A percentile compares a stretch with the other conserved stretches of the same genome.
phyloP scores from a whole-genome alignment of 371 early-diverging fungal species.

The Mortierella sp. region DNA sequence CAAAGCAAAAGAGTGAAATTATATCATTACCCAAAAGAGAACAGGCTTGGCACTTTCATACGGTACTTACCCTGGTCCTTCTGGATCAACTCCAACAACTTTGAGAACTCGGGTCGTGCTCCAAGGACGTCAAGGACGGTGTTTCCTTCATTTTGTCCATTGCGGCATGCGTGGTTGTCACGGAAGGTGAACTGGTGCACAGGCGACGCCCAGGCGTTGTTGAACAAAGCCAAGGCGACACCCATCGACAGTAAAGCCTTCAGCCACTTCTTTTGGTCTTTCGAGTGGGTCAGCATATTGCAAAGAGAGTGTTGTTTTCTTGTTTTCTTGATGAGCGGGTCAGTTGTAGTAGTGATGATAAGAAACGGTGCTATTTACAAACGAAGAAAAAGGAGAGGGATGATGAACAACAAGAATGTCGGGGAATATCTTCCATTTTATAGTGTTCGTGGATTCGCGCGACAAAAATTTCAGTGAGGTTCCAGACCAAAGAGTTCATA shows the following conservation, averaged over 20 bases:
- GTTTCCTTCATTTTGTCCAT: background rate
- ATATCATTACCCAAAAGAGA: background rate
- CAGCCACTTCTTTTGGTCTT: constrained; percentile 8
- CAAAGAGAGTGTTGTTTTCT: background rate
- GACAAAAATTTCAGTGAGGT: background rate
- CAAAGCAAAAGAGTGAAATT: background rate
- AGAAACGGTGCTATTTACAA: background rate
- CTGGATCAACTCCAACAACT: constrained; percentile 31
- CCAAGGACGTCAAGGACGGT: constrained; percentile 44
- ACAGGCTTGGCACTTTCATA: too few relatives aligned
- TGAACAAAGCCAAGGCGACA: background rate
- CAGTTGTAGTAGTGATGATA: background rate
- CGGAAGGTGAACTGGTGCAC: background rate
- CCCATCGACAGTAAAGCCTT: background rate
- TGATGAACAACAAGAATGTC: background rate
- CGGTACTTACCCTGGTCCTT: constrained; percentile 27
- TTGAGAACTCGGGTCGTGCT: constrained; percentile 43
- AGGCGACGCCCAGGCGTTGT: constrained; percentile 1
- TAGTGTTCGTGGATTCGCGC: background rate
- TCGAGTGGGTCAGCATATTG: constrained; percentile 10
- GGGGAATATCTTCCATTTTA: background rate
- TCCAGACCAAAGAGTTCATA: background rate
- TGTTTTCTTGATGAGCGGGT: background rate
- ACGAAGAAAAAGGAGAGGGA: background rate
- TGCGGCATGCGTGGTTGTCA: background rate